A percentile compares a stretch with the other conserved stretches of the same genome.
Evolutionary conservation across 371 early-diverging fungal species (phyloP).

Genomic region (Mortierella sp.): DNA sequence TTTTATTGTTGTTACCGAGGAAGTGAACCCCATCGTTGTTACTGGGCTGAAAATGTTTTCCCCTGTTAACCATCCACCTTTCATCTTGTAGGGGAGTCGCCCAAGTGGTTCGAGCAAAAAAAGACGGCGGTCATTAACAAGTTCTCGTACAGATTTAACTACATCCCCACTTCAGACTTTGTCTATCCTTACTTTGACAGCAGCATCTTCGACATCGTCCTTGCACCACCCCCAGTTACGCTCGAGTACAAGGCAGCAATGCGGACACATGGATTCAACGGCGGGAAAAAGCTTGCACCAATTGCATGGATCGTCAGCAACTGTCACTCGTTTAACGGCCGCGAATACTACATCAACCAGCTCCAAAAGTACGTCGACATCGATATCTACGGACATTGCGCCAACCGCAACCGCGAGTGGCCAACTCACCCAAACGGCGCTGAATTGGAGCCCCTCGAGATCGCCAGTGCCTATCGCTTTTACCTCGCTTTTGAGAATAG

Average conservation of each 20-base stretch:
- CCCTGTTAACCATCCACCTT: too few species aligned
- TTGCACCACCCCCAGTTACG: not conserved
- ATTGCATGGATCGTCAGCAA: not conserved
- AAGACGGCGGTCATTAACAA: not conserved
- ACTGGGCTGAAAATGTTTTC: not conserved
- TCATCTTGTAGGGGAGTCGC: not conserved
- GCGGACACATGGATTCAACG: not conserved
- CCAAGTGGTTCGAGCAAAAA: not conserved
- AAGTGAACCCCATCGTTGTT: not conserved
- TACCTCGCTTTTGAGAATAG: not conserved
- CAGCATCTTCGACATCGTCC: too few species aligned
- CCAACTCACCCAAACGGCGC: not conserved
- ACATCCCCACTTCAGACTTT: not conserved
- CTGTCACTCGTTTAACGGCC: not conserved
- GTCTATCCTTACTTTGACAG: not conserved
- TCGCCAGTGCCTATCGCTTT: not conserved
- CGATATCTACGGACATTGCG: not conserved
- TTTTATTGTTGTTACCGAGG: too few species aligned
- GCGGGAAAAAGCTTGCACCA: not conserved
- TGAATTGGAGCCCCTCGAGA: not conserved
- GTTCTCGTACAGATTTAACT: not conserved
- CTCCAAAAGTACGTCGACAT: not conserved
- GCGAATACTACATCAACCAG: not conserved
- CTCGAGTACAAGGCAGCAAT: not conserved
- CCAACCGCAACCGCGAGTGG: not conserved